Evolutionary conservation across 2,329 filamentous ascomycete genomes (phyloP), one percentile per base, ranked within the genome.

Genomic region (Phialophora chinensis): DNA sequence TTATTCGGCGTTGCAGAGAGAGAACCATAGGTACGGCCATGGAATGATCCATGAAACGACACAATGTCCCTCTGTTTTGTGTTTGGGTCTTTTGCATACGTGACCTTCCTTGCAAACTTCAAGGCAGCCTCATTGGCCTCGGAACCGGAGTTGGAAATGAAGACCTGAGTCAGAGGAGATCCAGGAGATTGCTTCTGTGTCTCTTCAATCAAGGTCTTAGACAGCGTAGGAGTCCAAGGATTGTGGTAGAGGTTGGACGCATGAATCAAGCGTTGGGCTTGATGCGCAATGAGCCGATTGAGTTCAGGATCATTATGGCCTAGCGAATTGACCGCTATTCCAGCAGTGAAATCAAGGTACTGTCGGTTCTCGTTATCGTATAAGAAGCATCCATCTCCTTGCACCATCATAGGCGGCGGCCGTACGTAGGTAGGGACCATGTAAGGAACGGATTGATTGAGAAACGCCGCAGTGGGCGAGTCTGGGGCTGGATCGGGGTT

Each of bases 101-200:
- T 93, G 25, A 90, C 89, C 80, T 99, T 99, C 73, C 95, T 88
- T 23, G 94, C 91, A 75, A 99, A 98, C 79, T 99, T 99, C 78
- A 99, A 91, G 42, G 94, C 95, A 0, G 94, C 95, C 81, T 99
- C 95, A 79, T 99, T 99, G 76, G 95, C 95, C 81, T 99, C 95
- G 67, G 91, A 92, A 66, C 95, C 95, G 3, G 93, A 97, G 82
- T 99, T 99, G 83, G 92, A 97, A 71, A 99, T 86, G 76, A 99
- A 99, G 2, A 92, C 92, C 64, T 91, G 87, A 23, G 86, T 83
- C 27, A 74, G 66, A 57, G 60, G 67, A 4, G 71, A 71, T 17
- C 70, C 71, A 20, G 71, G 72, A 20, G 90, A 92, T 75, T 90
- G 87, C 73, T 90, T 87, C 62, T 86, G 79, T 0, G 95, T 99